A percentile compares a stretch with the other conserved stretches of the same genome.
Evolutionary conservation across 2,329 filamentous ascomycete species (phyloP).

Genomic region (Beauveria asiatica): DNA sequence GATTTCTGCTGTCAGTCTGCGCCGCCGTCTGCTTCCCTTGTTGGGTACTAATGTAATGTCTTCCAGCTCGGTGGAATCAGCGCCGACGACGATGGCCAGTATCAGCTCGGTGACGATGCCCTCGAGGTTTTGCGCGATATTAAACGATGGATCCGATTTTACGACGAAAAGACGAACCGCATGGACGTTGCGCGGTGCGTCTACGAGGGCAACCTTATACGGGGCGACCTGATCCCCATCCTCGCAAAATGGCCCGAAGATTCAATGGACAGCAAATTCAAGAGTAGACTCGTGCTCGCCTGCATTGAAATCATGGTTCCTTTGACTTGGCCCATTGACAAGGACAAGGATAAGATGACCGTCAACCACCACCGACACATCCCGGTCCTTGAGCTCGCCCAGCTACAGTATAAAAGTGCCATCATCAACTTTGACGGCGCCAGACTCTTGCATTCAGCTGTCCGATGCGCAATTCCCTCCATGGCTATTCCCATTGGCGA

Average conservation of each 20-base stretch:
- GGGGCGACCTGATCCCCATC: slow-evolving; percentile 83
- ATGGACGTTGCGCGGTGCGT: slow-evolving; percentile 92
- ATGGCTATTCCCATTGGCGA: slow-evolving; percentile 75
- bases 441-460: slow-evolving; percentile 69
- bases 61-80: slow-evolving; percentile 74
- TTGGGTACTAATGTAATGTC: slow-evolving; percentile 12
- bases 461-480: slow-evolving; percentile 73
- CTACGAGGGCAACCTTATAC: slow-evolving; percentile 84
- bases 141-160: slow-evolving; percentile 89
- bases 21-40: background rate
- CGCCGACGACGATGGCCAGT: slow-evolving; percentile 69
- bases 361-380: slow-evolving; percentile 88
- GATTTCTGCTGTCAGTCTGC: slow-evolving; percentile 70
- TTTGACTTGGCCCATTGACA: slow-evolving; percentile 87
- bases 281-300: slow-evolving; percentile 70
- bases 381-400: slow-evolving; percentile 79
- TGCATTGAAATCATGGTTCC: slow-evolving; percentile 88
- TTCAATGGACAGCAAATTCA: slow-evolving; percentile 63
- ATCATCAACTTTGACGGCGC: slow-evolving; percentile 76
- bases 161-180: slow-evolving; percentile 87
- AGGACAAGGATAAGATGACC: slow-evolving; percentile 71
- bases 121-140: slow-evolving; percentile 86
- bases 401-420: slow-evolving; percentile 81
- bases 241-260: slow-evolving; percentile 73
- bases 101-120: slow-evolving; percentile 87